Conservation (phyloP, 2,329 filamentous ascomycete genomes). For the Stagonosporopsis rhizophila region DNA sequence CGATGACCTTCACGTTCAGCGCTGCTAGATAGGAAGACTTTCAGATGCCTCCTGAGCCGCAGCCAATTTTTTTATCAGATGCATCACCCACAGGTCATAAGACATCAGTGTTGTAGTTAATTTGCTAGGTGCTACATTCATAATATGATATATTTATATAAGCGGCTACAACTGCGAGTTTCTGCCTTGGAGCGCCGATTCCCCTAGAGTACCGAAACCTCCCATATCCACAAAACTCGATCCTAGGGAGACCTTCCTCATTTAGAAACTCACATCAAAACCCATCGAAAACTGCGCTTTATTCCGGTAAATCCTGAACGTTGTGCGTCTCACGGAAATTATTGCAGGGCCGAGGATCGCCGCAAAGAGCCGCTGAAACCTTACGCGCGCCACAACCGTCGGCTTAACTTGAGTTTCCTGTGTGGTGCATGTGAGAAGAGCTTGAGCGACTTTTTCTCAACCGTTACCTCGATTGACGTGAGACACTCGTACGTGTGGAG, state of each 20-base stretch:
- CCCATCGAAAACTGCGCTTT: conserved; percentile 15
- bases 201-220: background rate
- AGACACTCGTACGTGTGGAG: no score
- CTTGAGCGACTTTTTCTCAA: no score
- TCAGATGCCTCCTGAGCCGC: no score
- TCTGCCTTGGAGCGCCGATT: background rate
- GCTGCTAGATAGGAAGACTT: no score
- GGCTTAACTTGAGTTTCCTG: background rate
- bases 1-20: no score
- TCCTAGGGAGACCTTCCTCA: background rate
- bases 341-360: conserved; percentile 11
- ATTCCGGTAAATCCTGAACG: conserved; percentile 13
- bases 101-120: no score
- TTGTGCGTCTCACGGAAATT: background rate
- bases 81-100: no score
- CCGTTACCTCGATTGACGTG: no score
- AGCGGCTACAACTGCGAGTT: background rate
- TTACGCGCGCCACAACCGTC: conserved; percentile 1
- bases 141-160: background rate
- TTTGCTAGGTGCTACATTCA: no score
- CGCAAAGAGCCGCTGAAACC: conserved; percentile 13
- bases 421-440: background rate
- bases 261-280: background rate
- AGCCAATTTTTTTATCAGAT: no score
- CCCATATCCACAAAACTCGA: background rate